Conservation (phyloP, 768 basidiomycete species). For the Phylloporus rhodoxanthus region DNA sequence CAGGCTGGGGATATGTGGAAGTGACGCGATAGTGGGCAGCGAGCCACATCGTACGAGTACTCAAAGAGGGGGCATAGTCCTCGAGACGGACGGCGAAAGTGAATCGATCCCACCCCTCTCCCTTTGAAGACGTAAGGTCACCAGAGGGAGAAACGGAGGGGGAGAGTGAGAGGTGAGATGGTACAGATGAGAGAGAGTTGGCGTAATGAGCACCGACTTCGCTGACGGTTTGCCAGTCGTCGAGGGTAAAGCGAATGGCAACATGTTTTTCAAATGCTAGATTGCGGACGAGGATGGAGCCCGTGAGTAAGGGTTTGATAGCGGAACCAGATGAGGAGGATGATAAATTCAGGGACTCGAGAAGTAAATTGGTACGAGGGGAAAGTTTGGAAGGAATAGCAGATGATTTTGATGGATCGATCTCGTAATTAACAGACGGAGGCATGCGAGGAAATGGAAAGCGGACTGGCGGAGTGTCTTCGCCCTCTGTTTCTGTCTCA, state of each 20-base stretch:
- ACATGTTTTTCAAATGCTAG: conserved; percentile 83
- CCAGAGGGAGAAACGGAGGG: neutral
- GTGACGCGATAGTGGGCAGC: conserved; percentile 47
- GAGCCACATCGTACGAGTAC: conserved; percentile 52
- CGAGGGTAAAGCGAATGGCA: conserved; percentile 82
- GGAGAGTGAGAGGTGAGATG: conserved; percentile 19
- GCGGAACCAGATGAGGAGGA: conserved; percentile 3
- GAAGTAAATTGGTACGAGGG: conserved; percentile 27
- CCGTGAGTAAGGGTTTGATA: conserved; percentile 45
- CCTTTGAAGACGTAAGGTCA: neutral
- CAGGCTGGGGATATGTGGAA: conserved; percentile 15
- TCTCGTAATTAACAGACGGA: conserved; percentile 16
- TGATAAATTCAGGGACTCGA: conserved; percentile 35
- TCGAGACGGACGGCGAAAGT: conserved; percentile 62
- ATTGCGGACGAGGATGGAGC: conserved; percentile 80
- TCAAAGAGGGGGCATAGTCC: conserved; percentile 53
- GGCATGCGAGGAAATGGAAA: conserved; percentile 26
- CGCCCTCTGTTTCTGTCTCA: conserved; percentile 43
- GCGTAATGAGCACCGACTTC: conserved; percentile 63
- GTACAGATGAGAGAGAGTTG: conserved; percentile 38
- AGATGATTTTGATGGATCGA: conserved; percentile 17
- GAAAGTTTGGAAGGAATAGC: conserved; percentile 2
- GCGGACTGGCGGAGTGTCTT: conserved; percentile 8
- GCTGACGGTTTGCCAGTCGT: conserved; percentile 89
- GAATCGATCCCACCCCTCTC: conserved; percentile 51